Conservation (phyloP, 805 yeast genomes). For the Teunomyces cretensis region DNA sequence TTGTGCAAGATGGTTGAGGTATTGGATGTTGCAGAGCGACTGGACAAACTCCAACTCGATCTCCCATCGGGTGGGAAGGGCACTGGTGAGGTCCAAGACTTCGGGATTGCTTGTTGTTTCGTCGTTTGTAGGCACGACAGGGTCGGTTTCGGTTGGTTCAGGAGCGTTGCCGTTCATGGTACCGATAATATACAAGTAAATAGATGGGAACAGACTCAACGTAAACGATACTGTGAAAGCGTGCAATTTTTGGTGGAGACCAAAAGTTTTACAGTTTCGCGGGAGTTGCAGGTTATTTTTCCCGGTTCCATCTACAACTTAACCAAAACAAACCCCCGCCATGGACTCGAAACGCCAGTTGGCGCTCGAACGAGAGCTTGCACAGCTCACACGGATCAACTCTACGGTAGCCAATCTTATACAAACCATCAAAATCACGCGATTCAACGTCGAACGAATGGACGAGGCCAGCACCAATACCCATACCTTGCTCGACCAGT, state of each 20-base stretch:
- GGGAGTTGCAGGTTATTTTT: no score
- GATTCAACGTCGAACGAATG: conserved; percentile 27
- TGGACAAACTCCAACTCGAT: conserved; percentile 93
- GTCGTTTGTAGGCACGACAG: neutral
- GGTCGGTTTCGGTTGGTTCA: no score
- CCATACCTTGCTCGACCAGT: conserved; percentile 51
- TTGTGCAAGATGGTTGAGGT: conserved; percentile 83
- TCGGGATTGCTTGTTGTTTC: neutral
- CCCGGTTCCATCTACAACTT: no score
- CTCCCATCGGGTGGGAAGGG: conserved; percentile 80
- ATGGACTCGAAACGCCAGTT: neutral
- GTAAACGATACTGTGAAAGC: no score
- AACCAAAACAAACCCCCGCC: no score
- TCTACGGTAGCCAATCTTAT: conserved; percentile 29
- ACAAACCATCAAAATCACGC: conserved; percentile 26
- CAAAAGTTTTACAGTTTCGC: no score
- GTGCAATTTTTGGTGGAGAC: no score
- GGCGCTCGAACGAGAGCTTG: conserved; percentile 29
- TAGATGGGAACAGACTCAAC: no score
- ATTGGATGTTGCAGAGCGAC: conserved; percentile 85
- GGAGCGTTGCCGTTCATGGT: no score
- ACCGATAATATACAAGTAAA: no score
- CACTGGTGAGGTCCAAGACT: conserved; percentile 11
- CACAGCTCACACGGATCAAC: conserved; percentile 32
- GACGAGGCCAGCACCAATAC: conserved; percentile 48